Evolutionary conservation across 2,329 filamentous ascomycete genomes (phyloP).

Genomic region (Pyrenochaeta sp.): DNA sequence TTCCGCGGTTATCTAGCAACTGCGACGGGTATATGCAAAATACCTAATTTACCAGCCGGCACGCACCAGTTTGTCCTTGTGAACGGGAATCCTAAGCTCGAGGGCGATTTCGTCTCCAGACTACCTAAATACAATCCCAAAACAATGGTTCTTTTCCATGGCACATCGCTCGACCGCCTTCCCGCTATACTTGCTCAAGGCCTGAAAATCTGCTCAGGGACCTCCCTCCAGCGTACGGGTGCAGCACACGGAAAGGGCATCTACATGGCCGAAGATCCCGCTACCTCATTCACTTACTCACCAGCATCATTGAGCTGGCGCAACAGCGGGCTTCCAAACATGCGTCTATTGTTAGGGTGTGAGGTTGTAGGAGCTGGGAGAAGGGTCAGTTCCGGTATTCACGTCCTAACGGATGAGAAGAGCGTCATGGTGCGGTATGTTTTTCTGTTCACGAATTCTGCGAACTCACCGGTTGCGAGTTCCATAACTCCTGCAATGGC

Average conservation of each 20-base stretch:
- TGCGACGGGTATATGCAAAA: slow-evolving; percentile 32
- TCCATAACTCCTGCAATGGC: slow-evolving; percentile 31
- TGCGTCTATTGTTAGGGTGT: slow-evolving; percentile 40
- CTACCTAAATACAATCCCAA: slow-evolving; percentile 12
- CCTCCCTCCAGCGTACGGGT: slow-evolving; percentile 39
- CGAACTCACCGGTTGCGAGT: slow-evolving; percentile 29
- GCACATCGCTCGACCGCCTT: slow-evolving; percentile 43
- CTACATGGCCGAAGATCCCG: slow-evolving; percentile 42
- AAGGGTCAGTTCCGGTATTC: slow-evolving; percentile 27
- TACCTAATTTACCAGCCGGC: slow-evolving; percentile 38
- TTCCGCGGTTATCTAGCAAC: slow-evolving; percentile 41
- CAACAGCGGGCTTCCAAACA: slow-evolving; percentile 35
- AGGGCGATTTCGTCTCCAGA: slow-evolving; percentile 28
- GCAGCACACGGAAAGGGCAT: slow-evolving; percentile 45
- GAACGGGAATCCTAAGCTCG: slow-evolving; percentile 36
- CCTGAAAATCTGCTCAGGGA: slow-evolving; percentile 36
- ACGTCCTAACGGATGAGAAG: slow-evolving; percentile 37
- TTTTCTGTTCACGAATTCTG: slow-evolving; percentile 30
- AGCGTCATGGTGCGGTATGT: slow-evolving; percentile 48
- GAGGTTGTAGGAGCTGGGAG: slow-evolving; percentile 36
- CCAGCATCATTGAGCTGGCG: slow-evolving; percentile 31
- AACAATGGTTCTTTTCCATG: slow-evolving; percentile 44
- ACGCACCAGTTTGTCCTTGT: slow-evolving; percentile 46
- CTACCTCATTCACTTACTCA: slow-evolving; percentile 35
- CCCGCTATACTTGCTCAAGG: slow-evolving; percentile 43